A percentile compares a stretch with the other conserved stretches of the same genome.
Conservation (phyloP, 2,329 filamentous ascomycete genomes). For the Xylariaceae sp. region DNA sequence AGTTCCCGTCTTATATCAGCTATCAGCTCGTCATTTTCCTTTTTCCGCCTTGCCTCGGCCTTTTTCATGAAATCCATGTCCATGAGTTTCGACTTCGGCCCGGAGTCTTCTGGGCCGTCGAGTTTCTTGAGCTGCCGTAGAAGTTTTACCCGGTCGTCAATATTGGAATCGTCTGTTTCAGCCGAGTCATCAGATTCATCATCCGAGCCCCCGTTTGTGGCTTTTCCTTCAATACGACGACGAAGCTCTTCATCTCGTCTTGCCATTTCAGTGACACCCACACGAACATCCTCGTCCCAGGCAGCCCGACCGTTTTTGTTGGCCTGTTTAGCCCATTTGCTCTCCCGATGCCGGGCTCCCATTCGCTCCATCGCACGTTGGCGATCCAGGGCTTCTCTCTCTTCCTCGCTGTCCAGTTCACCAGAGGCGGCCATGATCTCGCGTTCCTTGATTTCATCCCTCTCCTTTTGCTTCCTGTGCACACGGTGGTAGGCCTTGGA, state of each 20-base stretch:
- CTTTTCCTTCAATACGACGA: slow-evolving; percentile 70
- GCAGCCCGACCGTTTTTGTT: slow-evolving; percentile 73
- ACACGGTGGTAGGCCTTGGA: slow-evolving; percentile 91
- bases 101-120: slow-evolving; percentile 45
- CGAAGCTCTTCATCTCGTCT: slow-evolving; percentile 77
- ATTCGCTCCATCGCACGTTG: slow-evolving; percentile 79
- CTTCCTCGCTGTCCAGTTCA: slow-evolving; percentile 61
- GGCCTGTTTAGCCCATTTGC: slow-evolving; percentile 86
- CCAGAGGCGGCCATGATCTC: slow-evolving; percentile 54
- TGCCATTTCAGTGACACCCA: slow-evolving; percentile 75
- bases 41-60: slow-evolving; percentile 72
- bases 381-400: slow-evolving; percentile 63
- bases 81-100: slow-evolving; percentile 63
- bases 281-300: slow-evolving; percentile 84
- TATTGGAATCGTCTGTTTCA: slow-evolving; percentile 54
- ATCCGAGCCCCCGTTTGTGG: slow-evolving; percentile 24
- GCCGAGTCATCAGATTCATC: slow-evolving; percentile 43
- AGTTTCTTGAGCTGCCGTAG: slow-evolving; percentile 46
- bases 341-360: slow-evolving; percentile 78
- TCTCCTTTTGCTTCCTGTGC: slow-evolving; percentile 69
- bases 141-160: slow-evolving; percentile 45
- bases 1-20: slow-evolving; percentile 68
- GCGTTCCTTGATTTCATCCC: slow-evolving; percentile 49
- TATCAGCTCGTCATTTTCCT: slow-evolving; percentile 74
- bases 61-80: slow-evolving; percentile 93